phyloP scores from a whole-genome alignment of 2,329 filamentous ascomycete species.

The Akanthomyces uredinophilus region DNA sequence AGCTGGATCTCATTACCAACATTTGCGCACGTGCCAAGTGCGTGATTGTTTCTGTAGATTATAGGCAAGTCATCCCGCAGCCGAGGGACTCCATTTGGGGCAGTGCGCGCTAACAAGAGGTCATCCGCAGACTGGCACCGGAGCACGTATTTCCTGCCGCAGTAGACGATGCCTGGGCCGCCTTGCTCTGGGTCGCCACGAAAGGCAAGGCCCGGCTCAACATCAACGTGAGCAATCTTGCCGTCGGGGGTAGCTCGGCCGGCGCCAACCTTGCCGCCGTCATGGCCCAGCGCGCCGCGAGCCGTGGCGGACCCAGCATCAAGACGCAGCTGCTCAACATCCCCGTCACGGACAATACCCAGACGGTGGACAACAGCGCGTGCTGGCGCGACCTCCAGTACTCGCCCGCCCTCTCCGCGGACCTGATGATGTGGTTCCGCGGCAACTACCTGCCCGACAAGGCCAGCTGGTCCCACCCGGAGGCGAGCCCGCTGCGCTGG shows the following conservation, averaged over 20 bases:
- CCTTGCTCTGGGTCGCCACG: constrained; percentile 38
- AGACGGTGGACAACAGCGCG: constrained; percentile 30
- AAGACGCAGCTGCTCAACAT: constrained; percentile 49
- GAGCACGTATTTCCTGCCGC: constrained; percentile 48
- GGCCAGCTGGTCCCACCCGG: constrained; percentile 41
- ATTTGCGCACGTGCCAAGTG: constrained; percentile 28
- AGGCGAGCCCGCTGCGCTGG: constrained; percentile 41
- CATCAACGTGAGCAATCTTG: constrained; percentile 37
- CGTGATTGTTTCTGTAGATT: constrained; percentile 14
- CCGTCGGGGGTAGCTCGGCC: constrained; percentile 40
- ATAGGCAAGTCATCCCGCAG: not conserved
- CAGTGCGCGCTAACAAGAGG: not conserved
- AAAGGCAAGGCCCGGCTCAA: not conserved
- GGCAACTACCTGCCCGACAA: constrained; percentile 48
- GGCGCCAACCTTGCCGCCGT: constrained; percentile 16
- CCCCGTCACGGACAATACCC: constrained; percentile 55
- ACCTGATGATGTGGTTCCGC: constrained; percentile 59
- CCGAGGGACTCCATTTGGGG: not conserved
- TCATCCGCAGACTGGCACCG: constrained; percentile 35
- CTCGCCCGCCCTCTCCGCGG: constrained; percentile 46
- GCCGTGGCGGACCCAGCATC: constrained; percentile 15
- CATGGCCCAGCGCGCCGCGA: constrained; percentile 1
- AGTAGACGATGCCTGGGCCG: constrained; percentile 48
- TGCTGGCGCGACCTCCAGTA: constrained; percentile 48
- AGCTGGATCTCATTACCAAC: constrained; percentile 44